phyloP scores from a whole-genome alignment of 2,329 filamentous ascomycete species.

The Corniculantispora saksenae region DNA sequence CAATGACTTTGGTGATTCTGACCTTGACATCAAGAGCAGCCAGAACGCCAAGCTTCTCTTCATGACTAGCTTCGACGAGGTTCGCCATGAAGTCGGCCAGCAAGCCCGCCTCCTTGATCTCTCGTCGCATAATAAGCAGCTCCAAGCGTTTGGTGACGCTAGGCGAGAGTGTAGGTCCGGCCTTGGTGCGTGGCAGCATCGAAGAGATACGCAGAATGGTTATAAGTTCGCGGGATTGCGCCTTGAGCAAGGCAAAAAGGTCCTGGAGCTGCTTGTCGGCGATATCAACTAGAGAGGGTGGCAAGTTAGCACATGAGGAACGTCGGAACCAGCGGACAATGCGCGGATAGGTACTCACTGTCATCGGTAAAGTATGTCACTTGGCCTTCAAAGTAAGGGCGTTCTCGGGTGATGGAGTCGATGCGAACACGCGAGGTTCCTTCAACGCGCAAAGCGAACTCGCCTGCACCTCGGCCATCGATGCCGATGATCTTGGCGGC shows the following conservation, averaged over 20 bases:
- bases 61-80: slow-evolving; percentile 80
- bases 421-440: slow-evolving; percentile 77
- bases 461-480: slow-evolving; percentile 71
- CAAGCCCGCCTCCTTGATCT: slow-evolving; percentile 76
- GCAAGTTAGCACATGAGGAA: neutral
- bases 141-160: slow-evolving; percentile 85
- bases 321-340: neutral
- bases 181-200: slow-evolving; percentile 70
- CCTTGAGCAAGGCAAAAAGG: slow-evolving; percentile 78
- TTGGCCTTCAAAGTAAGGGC: slow-evolving; percentile 83
- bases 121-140: slow-evolving; percentile 80
- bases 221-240: slow-evolving; percentile 81
- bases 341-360: slow-evolving; percentile 44
- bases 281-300: slow-evolving; percentile 29
- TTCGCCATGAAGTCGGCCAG: slow-evolving; percentile 98
- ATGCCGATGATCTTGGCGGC: slow-evolving; percentile 77
- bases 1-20: slow-evolving; percentile 78
- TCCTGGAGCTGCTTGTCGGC: slow-evolving; percentile 65
- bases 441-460: slow-evolving; percentile 84
- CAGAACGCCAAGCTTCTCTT: slow-evolving; percentile 87
- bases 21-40: slow-evolving; percentile 78
- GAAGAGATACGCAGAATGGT: slow-evolving; percentile 82
- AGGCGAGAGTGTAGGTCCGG: slow-evolving; percentile 70
- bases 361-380: slow-evolving; percentile 72
- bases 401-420: slow-evolving; percentile 65